Evolutionary conservation across 148 eudicot species (phyloP).

Genomic region (Cornus florida): DNA sequence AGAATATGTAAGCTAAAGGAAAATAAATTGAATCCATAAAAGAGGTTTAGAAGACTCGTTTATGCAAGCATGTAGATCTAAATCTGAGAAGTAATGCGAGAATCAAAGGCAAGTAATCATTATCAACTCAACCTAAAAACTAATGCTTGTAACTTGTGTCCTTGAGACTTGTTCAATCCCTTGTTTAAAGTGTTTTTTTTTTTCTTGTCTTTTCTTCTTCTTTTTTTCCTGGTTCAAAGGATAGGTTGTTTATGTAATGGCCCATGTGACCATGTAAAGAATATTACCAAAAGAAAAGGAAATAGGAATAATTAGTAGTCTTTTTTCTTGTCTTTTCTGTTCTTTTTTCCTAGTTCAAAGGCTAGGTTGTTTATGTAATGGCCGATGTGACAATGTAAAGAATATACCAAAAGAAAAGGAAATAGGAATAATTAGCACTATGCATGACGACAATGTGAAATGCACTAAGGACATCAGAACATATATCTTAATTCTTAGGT

Average conservation of each 20-base stretch:
- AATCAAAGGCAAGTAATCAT: neutral
- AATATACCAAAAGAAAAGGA: neutral
- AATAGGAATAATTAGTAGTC: too few relatives aligned
- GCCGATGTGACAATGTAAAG: neutral
- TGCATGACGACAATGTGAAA: neutral
- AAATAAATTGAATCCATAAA: neutral
- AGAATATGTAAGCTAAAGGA: neutral
- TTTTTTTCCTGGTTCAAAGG: too few relatives aligned
- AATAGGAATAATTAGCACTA: neutral
- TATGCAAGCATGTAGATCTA: neutral
- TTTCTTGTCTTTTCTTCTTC: too few relatives aligned
- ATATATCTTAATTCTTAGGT: neutral
- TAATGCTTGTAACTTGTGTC: neutral
- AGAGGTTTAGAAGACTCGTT: neutral
- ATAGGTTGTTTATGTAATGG: neutral
- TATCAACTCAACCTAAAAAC: neutral
- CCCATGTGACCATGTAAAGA: neutral
- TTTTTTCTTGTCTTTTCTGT: too few relatives aligned
- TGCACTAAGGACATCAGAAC: neutral
- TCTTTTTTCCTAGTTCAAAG: too few relatives aligned
- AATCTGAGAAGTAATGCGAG: neutral
- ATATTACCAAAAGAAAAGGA: too few relatives aligned
- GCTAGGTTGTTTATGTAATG: neutral
- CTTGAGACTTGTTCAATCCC: neutral
- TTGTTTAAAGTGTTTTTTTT: neutral